A percentile compares a stretch with the other conserved stretches of the same genome.
Conservation (phyloP, 1,139 yeast species). For the Geotrichum cucujoidarum region DNA sequence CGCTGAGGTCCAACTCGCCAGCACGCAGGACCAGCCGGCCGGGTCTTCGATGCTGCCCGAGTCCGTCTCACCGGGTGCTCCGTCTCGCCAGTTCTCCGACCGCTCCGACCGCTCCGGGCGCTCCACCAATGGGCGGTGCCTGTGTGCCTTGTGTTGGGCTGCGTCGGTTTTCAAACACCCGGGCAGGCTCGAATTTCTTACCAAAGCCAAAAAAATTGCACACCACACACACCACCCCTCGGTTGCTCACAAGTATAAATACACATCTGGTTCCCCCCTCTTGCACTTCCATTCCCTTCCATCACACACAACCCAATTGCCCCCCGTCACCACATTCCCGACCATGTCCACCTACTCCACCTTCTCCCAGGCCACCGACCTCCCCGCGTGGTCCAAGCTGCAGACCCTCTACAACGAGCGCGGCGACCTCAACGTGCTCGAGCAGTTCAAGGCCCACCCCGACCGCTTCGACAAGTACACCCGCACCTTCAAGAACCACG, state of each 20-base stretch:
- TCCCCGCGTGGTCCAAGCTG: constrained; percentile 80
- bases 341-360: constrained; percentile 41
- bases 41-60: no score
- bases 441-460: constrained; percentile 70
- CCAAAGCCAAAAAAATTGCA: background rate
- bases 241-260: constrained; percentile 9
- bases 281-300: background rate
- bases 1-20: background rate
- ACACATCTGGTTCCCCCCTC: constrained; percentile 5
- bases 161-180: no score
- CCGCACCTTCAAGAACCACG: constrained; percentile 72
- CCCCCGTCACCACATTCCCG: background rate
- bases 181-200: no score
- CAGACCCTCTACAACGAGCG: constrained; percentile 61
- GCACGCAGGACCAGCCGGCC: no score
- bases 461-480: constrained; percentile 71
- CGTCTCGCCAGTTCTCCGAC: no score
- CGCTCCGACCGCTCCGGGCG: no score
- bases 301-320: background rate
- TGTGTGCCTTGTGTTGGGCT: no score
- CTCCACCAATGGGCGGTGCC: no score
- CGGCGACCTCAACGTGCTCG: constrained; percentile 72
- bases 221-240: constrained; percentile 2
- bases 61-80: no score
- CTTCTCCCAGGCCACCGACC: constrained; percentile 65